Percentiles rank a stretch among this genome's conserved stretches.
Evolutionary conservation across 202 grass and related monocot species (phyloP).

Genomic region (Schoenoplectus triqueter): DNA sequence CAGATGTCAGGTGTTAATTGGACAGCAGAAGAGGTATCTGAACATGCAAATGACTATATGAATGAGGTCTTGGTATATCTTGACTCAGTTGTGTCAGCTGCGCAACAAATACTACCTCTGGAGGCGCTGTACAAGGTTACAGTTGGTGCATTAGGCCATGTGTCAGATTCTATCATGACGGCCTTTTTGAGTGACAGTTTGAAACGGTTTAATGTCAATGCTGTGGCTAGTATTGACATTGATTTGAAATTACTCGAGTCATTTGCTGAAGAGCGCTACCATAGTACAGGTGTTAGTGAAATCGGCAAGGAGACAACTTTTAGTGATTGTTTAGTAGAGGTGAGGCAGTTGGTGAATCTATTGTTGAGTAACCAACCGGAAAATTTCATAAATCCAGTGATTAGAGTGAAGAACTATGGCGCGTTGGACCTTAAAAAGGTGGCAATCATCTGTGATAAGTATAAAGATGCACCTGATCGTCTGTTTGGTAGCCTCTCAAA

Average conservation of each 20-base stretch:
- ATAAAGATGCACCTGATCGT: constrained; percentile 75
- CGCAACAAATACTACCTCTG: constrained; percentile 63
- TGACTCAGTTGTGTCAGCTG: constrained; percentile 51
- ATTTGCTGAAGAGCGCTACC: constrained; percentile 77
- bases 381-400: constrained; percentile 92
- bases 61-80: constrained; percentile 88
- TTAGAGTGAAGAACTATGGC: constrained; percentile 79
- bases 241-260: constrained; percentile 81
- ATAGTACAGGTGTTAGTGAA: constrained; percentile 60
- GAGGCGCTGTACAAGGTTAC: constrained; percentile 82
- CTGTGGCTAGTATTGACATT: constrained; percentile 69
- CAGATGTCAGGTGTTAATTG: constrained; percentile 73
- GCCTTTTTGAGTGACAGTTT: constrained; percentile 77
- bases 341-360: constrained; percentile 85
- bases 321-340: constrained; percentile 74
- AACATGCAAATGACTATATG: constrained; percentile 83
- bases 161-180: constrained; percentile 74
- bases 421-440: constrained; percentile 88
- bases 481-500: constrained; percentile 79
- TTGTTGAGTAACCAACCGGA: constrained; percentile 91
- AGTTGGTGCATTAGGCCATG: constrained; percentile 70
- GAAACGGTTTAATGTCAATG: constrained; percentile 82
- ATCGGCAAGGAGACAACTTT: constrained; percentile 75
- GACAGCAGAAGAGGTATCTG: constrained; percentile 72
- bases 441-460: constrained; percentile 72